Evolutionary conservation across 2,329 filamentous ascomycete species (phyloP).

Genomic region (Leptographium flavum): DNA sequence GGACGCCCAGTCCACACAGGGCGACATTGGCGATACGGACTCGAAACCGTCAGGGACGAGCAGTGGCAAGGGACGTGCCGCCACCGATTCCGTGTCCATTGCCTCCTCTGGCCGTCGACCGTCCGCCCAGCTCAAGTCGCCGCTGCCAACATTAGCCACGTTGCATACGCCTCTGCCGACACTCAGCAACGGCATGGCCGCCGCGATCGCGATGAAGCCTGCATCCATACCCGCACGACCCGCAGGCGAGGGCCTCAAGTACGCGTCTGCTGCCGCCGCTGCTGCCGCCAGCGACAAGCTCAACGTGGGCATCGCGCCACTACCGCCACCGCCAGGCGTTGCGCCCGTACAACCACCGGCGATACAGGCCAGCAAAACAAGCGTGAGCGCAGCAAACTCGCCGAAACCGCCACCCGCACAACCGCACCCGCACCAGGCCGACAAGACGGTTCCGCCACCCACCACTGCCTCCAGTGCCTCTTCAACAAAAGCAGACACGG

Average conservation of each 20-base stretch:
- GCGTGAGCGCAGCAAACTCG: constrained; percentile 38
- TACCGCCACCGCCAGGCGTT: constrained; percentile 74
- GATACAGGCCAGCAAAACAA: constrained; percentile 39
- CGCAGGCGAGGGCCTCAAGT: constrained; percentile 84
- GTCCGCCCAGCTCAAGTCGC: constrained; percentile 87
- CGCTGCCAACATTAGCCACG: constrained; percentile 81
- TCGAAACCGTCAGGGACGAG: constrained; percentile 23
- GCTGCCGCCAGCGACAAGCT: constrained; percentile 78
- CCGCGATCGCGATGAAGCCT: constrained; percentile 65
- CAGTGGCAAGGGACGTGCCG: constrained; percentile 36
- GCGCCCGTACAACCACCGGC: constrained; percentile 17
- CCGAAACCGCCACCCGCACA: constrained; percentile 34
- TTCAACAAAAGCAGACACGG: constrained; percentile 17
- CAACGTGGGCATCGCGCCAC: constrained; percentile 81
- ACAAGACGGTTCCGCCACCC: constrained; percentile 19
- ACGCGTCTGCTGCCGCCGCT: constrained; percentile 88
- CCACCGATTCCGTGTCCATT: constrained; percentile 38
- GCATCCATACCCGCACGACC: constrained; percentile 73
- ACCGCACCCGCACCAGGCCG: constrained; percentile 17
- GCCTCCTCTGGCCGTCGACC: constrained; percentile 48
- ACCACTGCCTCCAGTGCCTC: constrained; percentile 10
- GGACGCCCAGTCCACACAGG: constrained; percentile 82
- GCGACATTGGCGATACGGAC: constrained; percentile 54
- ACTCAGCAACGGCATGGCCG: constrained; percentile 37
- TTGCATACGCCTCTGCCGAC: constrained; percentile 60